Evolutionary conservation across 176 grass and related monocot species (phyloP), one percentile per base, ranked within the genome.

Genomic region (Areca catechu): DNA sequence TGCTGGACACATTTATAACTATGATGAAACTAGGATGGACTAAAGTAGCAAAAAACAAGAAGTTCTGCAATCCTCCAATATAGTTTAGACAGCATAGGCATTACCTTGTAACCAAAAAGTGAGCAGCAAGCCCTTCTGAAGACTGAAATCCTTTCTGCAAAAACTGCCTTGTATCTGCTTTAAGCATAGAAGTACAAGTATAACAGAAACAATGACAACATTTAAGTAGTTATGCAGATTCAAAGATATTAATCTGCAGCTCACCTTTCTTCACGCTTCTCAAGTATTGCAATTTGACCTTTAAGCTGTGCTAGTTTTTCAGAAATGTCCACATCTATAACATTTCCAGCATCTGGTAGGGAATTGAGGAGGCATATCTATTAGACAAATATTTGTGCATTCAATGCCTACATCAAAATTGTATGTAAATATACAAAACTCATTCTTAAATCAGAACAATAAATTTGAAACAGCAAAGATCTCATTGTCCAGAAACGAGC

Each of bases 211-310:
- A 43, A 14, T 14, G 9, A 14, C 34, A 43, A 43, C 34, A 43
- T 43, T 43, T 43, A 59, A 68, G 58, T 24, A 48, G 24, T 27
- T 51, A 29, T 14, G 4, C 27, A 70, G 24, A 55, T 43, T 5
- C 51, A 66, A 49, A 55, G 25, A 53, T 20, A 58, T 7, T 19
- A 54, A 54, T 62, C 50, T 54, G 37, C 19, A 7, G 57, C 21
- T 70, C 54, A 91, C 92, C 92, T 97, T 77, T 91, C 92, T 91
- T 97, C 92, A 22, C 92, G 83, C 71, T 97, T 97, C 66, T 97
- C 92, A 80, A 97, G 86, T 66, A 72, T 79, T 9, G 86, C 86
- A 80, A 97, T 84, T 84, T 97, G 86, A 51, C 85, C 81, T 76
- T 97, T 97, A 56, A 97, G 80, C 66, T 97, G 92, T 66, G 76